phyloP scores from a whole-genome alignment of 345 rosid species.

The Nasturtium officinale region DNA sequence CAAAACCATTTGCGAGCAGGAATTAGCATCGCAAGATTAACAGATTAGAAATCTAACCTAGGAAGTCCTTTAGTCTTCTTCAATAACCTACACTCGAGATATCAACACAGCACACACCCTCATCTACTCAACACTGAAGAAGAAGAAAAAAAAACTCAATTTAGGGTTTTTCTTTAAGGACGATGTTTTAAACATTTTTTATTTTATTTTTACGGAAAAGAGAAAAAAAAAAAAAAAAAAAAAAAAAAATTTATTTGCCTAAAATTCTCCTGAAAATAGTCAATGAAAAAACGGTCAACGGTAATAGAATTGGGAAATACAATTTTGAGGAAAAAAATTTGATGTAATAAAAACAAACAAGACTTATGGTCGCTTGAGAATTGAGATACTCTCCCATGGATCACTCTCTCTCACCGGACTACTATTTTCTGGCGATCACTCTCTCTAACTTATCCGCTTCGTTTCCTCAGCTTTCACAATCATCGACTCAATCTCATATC shows the following conservation, averaged over 20 bases:
- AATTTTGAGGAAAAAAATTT: not conserved
- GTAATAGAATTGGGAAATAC: slow-evolving; percentile 14
- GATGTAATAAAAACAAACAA: not conserved
- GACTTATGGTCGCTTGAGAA: slow-evolving; percentile 23
- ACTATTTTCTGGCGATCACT: slow-evolving; percentile 26
- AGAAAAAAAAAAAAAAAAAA: too few species aligned
- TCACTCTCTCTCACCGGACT: slow-evolving; percentile 27
- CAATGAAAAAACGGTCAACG: slow-evolving; percentile 12
- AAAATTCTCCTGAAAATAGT: slow-evolving; percentile 1
- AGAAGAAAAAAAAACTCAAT: not conserved
- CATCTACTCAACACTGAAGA: slow-evolving; percentile 6
- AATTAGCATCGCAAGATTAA: not conserved
- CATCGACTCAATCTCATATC: not conserved
- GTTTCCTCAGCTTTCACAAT: not conserved
- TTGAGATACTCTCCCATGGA: slow-evolving; percentile 31
- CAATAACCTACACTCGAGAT: not conserved
- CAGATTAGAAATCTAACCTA: not conserved
- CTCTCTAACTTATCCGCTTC: not conserved
- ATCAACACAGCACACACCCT: slow-evolving; percentile 29
- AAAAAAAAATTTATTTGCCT: not conserved
- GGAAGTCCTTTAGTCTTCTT: slow-evolving; percentile 3
- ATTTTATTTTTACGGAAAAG: too few species aligned
- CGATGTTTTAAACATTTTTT: too few species aligned
- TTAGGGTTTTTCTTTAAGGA: slow-evolving; percentile 35
- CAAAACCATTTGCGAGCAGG: not conserved